Evolutionary conservation across 2,329 filamentous ascomycete genomes (phyloP).

Genomic region (Xylariaceae sp.): DNA sequence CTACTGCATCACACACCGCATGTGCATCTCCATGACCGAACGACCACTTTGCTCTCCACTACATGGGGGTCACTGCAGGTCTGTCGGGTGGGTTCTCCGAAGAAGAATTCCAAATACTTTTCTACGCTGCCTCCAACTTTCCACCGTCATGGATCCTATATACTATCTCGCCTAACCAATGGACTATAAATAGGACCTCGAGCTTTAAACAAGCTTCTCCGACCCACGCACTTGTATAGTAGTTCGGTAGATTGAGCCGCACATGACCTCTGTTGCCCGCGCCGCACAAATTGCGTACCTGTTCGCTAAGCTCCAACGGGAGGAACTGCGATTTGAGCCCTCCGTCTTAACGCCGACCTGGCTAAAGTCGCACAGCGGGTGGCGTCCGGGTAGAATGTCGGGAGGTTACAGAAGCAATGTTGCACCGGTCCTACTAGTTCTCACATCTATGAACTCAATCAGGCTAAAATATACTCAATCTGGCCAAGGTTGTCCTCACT

Average conservation of each 20-base stretch:
- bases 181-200: slow-evolving; percentile 8
- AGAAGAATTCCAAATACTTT: slow-evolving; percentile 13
- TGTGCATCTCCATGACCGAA: not conserved
- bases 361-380: slow-evolving; percentile 18
- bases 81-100: slow-evolving; percentile 5
- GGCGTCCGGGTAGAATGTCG: slow-evolving; percentile 11
- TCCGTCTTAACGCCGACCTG: slow-evolving; percentile 5
- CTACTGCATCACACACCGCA: slow-evolving; percentile 6
- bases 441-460: slow-evolving; percentile 12
- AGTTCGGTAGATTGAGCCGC: slow-evolving; percentile 11
- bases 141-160: slow-evolving; percentile 10
- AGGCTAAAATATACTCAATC: slow-evolving; percentile 16
- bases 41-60: slow-evolving; percentile 4
- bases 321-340: slow-evolving; percentile 6
- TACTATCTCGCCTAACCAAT: slow-evolving; percentile 5
- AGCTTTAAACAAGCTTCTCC: slow-evolving; percentile 10
- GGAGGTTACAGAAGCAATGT: slow-evolving; percentile 2
- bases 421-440: slow-evolving; percentile 4
- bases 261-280: slow-evolving; percentile 5
- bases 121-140: slow-evolving; percentile 7
- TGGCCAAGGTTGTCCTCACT: not conserved
- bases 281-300: slow-evolving; percentile 9
- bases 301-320: slow-evolving; percentile 11
- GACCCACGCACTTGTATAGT: slow-evolving; percentile 4
- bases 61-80: slow-evolving; percentile 9